Conservation (phyloP, 768 basidiomycete genomes). For the Trametes cinnabarina region DNA sequence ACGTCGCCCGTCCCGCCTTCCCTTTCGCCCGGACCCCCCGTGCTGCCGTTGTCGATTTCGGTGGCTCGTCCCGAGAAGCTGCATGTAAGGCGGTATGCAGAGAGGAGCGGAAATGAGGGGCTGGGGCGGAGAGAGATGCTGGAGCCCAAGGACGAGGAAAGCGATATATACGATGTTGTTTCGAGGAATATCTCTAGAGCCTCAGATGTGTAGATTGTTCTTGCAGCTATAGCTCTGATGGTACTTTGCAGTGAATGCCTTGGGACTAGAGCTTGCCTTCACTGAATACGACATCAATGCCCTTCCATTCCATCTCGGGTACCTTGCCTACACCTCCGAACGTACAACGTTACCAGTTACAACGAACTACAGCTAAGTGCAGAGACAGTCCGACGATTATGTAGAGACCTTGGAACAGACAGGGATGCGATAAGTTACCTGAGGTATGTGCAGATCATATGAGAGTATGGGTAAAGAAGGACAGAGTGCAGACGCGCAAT, state of each 20-base stretch:
- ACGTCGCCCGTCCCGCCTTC: slow-evolving; percentile 26
- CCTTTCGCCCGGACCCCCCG: neutral
- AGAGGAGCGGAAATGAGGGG: neutral
- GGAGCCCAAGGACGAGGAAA: no score
- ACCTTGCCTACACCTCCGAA: no score
- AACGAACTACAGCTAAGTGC: slow-evolving; percentile 2
- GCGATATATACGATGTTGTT: slow-evolving; percentile 14
- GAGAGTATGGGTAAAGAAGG: no score
- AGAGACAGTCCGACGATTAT: no score
- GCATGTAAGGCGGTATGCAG: slow-evolving; percentile 18
- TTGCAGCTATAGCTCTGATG: neutral
- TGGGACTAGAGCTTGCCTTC: no score
- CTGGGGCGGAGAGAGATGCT: slow-evolving; percentile 3
- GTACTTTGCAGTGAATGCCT: neutral
- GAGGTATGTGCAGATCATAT: no score
- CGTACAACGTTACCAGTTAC: no score
- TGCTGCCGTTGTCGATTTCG: neutral
- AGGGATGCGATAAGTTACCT: slow-evolving; percentile 3
- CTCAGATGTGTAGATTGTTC: neutral
- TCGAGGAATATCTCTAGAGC: slow-evolving; percentile 4
- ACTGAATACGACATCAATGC: no score
- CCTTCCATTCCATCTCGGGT: no score
- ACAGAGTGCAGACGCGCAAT: no score
- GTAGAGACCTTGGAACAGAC: neutral
- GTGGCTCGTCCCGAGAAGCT: slow-evolving; percentile 19